These are phyloP conservation scores for Geosmithia putterillii DNA, from an alignment of 2,329 filamentous ascomycete genomes.

Conservation along the genomic window DNA sequence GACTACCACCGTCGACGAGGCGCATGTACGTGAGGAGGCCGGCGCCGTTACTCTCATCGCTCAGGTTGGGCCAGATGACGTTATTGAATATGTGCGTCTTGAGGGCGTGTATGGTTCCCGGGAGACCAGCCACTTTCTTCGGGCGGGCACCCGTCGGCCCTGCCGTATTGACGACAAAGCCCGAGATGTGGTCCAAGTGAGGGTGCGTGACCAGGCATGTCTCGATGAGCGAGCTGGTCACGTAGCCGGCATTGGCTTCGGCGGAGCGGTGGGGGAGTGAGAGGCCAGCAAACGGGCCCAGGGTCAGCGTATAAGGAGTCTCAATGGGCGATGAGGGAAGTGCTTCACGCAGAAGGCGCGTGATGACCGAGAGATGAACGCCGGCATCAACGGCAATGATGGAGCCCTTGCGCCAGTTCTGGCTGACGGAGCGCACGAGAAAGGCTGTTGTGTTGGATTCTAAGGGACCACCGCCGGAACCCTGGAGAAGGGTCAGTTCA, in stretches of 20 bases:
- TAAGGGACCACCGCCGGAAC: constrained; percentile 76
- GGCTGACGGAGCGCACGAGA: constrained; percentile 68
- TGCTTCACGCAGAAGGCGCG: constrained; percentile 58
- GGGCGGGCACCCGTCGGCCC: constrained; percentile 68
- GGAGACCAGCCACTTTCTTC: constrained; percentile 77
- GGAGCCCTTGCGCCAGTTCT: constrained; percentile 71
- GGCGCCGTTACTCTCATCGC: constrained; percentile 89
- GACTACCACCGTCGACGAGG: constrained; percentile 78
- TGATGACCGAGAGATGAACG: constrained; percentile 76
- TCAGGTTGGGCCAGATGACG: constrained; percentile 93
- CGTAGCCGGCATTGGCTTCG: constrained; percentile 66
- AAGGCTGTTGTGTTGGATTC: constrained; percentile 87
- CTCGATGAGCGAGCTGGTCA: constrained; percentile 70
- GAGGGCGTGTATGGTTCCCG: constrained; percentile 81
- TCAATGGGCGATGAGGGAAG: constrained; percentile 14
- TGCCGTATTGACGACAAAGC: constrained; percentile 87
- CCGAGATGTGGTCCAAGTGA: constrained; percentile 90
- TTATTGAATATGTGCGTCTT: constrained; percentile 97
- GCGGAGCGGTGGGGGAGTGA: constrained; percentile 54
- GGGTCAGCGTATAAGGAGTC: constrained; percentile 39
- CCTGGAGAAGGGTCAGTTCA: constrained; percentile 35
- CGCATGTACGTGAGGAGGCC: constrained; percentile 86
- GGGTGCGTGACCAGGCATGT: constrained; percentile 91
- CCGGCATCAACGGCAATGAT: constrained; percentile 90
- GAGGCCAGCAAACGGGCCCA: constrained; percentile 72